Evolutionary conservation across 2,329 filamentous ascomycete species (phyloP), one percentile per base, ranked within the genome.

Genomic region (Orbilia quercus): DNA sequence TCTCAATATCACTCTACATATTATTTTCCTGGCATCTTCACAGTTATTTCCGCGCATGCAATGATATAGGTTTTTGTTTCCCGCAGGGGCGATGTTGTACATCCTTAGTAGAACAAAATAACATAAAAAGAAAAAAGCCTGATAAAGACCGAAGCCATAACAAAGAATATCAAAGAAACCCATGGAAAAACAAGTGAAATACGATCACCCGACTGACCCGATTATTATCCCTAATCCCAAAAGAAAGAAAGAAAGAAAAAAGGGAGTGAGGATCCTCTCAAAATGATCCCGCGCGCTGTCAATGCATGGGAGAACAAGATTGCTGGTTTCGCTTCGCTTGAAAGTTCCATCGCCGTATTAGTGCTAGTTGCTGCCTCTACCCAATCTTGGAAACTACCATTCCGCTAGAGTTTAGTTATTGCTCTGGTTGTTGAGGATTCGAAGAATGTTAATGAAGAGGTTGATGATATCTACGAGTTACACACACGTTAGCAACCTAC

Each of bases 391-490:
- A 16, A n/a, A 12, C 9, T 40, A 6, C 3, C 11, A 40, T 14
- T 40, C n/a, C 36, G n/a, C 40, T 2, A 18, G 25, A 12, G 45
- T 42, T 76, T 88, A 98, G 85, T 97, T 96, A 82, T 96, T 94
- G 80, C 88, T 90, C 85, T 96, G 91, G 84, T 90, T 96, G 85
- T 99, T 99, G 79, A 99, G 84, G 78, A 99, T 98, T 79, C 95
- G 87, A 79, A 99, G 84, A 79, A 99, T 99, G 59, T 92, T 90
- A 77, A 99, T 85, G 87, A 99, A 99, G 77, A 99, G 82, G 85
- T 99, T 99, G 84, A 98, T 91, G 76, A 98, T 89, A 81, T 98
- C 94, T 73, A 40, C 9, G 28, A 9, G 28, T 9, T 7, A 25
- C 28, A 12, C 7, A 47, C 20, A 11, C 12, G 45, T 48, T 57